phyloP scores from a whole-genome alignment of 2,329 filamentous ascomycete species.

The Scedosporium dehoogii region DNA sequence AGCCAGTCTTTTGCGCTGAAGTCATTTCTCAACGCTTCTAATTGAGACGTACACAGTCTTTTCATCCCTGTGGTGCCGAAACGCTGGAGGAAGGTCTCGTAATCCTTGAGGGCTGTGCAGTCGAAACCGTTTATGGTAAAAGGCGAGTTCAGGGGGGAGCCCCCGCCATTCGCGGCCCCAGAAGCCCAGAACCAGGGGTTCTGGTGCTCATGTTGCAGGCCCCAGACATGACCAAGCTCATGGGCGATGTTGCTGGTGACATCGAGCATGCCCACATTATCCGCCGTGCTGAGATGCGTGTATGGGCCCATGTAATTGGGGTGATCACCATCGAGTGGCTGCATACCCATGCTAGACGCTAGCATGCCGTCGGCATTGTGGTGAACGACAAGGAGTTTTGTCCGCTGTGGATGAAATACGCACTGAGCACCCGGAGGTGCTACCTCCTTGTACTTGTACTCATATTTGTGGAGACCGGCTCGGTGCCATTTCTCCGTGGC shows the following conservation, averaged over 20 bases:
- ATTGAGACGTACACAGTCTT: too few relatives aligned
- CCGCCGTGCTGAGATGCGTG: constrained; percentile 9
- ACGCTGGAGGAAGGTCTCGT: background rate
- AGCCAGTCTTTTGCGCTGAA: background rate
- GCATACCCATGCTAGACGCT: background rate
- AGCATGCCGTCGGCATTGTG: background rate
- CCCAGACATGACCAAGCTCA: constrained; percentile 11
- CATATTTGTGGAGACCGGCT: background rate
- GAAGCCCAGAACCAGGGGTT: background rate
- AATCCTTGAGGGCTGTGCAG: background rate
- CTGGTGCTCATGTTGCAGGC: background rate
- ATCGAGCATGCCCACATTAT: constrained; percentile 9
- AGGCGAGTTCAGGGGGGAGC: background rate
- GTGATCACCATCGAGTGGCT: background rate
- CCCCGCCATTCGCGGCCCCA: too few relatives aligned
- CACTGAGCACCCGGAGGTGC: background rate
- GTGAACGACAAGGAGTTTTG: background rate
- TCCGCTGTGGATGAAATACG: background rate
- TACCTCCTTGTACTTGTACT: background rate
- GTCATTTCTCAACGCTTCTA: background rate
- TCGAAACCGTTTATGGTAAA: background rate
- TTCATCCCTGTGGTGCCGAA: too few relatives aligned
- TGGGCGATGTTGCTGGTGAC: constrained; percentile 15
- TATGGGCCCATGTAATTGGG: constrained; percentile 7
- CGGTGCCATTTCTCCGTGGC: background rate